Conservation (phyloP, 305 asterid genomes). For the Fraxinus latifolia region DNA sequence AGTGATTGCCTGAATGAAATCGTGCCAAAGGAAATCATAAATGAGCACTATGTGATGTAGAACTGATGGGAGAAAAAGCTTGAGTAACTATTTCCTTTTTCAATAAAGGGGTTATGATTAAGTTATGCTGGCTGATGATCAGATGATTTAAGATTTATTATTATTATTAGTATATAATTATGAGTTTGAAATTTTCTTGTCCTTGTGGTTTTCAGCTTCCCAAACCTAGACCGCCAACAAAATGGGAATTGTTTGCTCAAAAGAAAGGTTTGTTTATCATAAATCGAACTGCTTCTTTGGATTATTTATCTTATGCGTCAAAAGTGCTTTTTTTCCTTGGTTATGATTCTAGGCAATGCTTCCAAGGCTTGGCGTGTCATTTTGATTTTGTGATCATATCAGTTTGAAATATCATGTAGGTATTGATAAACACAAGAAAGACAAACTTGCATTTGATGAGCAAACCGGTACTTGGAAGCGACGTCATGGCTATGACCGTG, state of each 20-base stretch:
- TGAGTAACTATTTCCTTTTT: background rate
- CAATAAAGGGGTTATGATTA: background rate
- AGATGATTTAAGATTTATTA: background rate
- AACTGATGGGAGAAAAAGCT: background rate
- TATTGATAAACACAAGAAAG: slow-evolving; percentile 53
- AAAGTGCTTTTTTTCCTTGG: background rate
- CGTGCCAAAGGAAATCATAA: background rate
- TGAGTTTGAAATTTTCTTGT: slow-evolving; percentile 3
- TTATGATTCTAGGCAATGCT: background rate
- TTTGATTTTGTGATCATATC: slow-evolving; percentile 6
- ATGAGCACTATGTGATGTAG: background rate
- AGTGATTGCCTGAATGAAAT: background rate
- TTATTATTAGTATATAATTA: background rate
- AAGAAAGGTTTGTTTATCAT: slow-evolving; percentile 62
- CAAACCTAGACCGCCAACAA: slow-evolving; percentile 82
- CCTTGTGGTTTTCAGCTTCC: slow-evolving; percentile 61
- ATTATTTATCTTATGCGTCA: background rate
- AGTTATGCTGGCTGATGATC: background rate
- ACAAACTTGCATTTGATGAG: slow-evolving; percentile 39
- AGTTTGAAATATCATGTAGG: slow-evolving; percentile 45
- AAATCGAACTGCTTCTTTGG: background rate
- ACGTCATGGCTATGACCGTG: slow-evolving; percentile 82
- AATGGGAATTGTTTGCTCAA: slow-evolving; percentile 81
- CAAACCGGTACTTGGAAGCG: slow-evolving; percentile 81
- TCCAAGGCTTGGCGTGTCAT: background rate